phyloP scores from a whole-genome alignment of 202 grass and related monocot genomes.

The Setaria viridis region DNA sequence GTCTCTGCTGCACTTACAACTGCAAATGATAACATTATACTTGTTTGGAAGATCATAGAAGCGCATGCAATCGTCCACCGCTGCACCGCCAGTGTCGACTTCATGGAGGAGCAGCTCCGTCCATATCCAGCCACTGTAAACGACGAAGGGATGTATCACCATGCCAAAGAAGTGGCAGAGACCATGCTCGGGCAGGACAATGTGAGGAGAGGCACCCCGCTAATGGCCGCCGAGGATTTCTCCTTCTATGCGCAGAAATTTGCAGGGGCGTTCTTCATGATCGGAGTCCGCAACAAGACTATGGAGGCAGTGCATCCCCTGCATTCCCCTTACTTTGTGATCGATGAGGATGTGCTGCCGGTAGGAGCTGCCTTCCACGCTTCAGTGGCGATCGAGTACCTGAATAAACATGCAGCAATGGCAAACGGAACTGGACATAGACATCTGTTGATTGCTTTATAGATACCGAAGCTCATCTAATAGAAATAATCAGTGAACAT shows the following conservation, averaged over 20 bases:
- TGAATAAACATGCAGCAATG: constrained; percentile 27
- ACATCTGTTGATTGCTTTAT: neutral
- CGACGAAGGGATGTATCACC: constrained; percentile 57
- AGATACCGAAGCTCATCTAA: neutral
- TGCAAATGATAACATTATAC: neutral
- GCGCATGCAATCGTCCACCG: constrained; percentile 44
- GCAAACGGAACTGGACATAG: neutral
- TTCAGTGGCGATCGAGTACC: constrained; percentile 65
- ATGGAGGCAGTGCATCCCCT: constrained; percentile 39
- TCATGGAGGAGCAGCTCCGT: constrained; percentile 48
- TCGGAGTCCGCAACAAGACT: constrained; percentile 53
- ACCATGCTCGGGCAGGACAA: constrained; percentile 54
- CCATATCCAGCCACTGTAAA: constrained; percentile 68
- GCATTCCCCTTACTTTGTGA: constrained; percentile 67
- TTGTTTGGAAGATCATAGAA: constrained; percentile 57
- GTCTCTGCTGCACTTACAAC: neutral
- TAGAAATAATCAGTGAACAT: neutral
- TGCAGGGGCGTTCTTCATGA: constrained; percentile 60
- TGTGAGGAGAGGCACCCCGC: constrained; percentile 20
- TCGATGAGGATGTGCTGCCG: constrained; percentile 62
- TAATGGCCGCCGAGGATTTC: constrained; percentile 64
- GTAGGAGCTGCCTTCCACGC: constrained; percentile 69
- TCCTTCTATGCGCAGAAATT: constrained; percentile 68
- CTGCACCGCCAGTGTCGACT: constrained; percentile 59
- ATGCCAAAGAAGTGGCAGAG: constrained; percentile 59